Evolutionary conservation across 2,329 filamentous ascomycete species (phyloP).

Genomic region (Didymella exigua): DNA sequence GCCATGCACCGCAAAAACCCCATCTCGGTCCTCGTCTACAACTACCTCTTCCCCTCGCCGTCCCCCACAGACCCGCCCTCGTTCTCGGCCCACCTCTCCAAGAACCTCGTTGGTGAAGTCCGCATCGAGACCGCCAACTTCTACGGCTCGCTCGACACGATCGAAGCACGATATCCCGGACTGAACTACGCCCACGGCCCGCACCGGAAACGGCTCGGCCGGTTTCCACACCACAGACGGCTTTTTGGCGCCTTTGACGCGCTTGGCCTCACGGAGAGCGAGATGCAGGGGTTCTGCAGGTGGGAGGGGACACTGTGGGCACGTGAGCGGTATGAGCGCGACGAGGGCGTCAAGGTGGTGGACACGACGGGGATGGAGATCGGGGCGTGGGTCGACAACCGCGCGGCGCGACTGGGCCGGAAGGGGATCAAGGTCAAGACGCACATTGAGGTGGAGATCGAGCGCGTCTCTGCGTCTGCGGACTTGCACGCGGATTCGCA

Average conservation of each 20-base stretch:
- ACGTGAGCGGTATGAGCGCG: conserved; percentile 77
- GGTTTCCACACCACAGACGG: conserved; percentile 76
- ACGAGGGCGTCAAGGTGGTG: conserved; percentile 70
- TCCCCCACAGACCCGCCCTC: conserved; percentile 71
- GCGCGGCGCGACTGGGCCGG: conserved; percentile 18
- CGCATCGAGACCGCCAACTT: conserved; percentile 78
- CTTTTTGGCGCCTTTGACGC: conserved; percentile 78
- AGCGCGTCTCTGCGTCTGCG: conserved; percentile 27
- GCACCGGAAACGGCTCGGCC: conserved; percentile 77
- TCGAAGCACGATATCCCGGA: conserved; percentile 81
- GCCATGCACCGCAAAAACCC: conserved; percentile 73
- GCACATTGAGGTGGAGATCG: conserved; percentile 51
- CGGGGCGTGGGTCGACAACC: conserved; percentile 61
- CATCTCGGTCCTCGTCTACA: conserved; percentile 75
- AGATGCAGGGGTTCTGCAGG: conserved; percentile 74
- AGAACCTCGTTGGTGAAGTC: conserved; percentile 75
- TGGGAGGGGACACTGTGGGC: conserved; percentile 88
- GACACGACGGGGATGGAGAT: conserved; percentile 77
- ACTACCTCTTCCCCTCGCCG: conserved; percentile 72
- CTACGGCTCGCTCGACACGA: conserved; percentile 78
- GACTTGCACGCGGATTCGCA: conserved; percentile 39
- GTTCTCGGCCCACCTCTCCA: conserved; percentile 72
- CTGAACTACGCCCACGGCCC: conserved; percentile 76
- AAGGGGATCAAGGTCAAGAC: conserved; percentile 51
- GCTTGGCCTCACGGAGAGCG: conserved; percentile 69